phyloP scores from a whole-genome alignment of 1,284 basidiomycete species.

The Sanghuangporus sanghuang region DNA sequence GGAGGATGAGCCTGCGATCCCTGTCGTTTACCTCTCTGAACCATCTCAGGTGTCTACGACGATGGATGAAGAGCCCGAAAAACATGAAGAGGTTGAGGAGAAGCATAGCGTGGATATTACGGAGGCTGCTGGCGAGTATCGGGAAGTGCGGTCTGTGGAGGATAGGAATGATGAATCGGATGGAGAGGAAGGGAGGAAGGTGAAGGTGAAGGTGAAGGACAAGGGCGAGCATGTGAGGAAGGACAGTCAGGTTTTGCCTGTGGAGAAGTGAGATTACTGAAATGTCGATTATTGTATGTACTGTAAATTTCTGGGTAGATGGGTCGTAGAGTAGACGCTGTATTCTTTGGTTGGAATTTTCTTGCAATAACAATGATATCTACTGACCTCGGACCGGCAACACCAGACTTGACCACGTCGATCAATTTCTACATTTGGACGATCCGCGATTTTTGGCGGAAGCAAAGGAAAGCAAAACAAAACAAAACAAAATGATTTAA shows the following conservation, averaged over 20 bases:
- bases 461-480: background rate
- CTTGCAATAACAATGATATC: no score
- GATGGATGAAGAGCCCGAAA: background rate
- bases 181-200: background rate
- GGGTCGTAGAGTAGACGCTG: no score
- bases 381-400: no score
- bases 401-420: no score
- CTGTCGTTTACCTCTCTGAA: background rate
- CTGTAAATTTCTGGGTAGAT: no score
- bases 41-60: background rate
- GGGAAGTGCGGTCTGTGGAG: background rate
- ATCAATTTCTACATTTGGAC: no score
- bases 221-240: conserved; percentile 12
- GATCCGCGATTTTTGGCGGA: background rate
- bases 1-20: background rate
- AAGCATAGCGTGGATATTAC: background rate
- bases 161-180: background rate
- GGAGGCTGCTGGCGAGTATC: conserved; percentile 1
- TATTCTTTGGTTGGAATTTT: no score
- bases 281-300: no score
- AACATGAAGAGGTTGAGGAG: background rate
- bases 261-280: background rate
- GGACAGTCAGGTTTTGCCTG: conserved; percentile 5
- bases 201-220: background rate
- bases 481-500: background rate